phyloP scores from a whole-genome alignment of 345 rosid species.

The Carallia brachiata region DNA sequence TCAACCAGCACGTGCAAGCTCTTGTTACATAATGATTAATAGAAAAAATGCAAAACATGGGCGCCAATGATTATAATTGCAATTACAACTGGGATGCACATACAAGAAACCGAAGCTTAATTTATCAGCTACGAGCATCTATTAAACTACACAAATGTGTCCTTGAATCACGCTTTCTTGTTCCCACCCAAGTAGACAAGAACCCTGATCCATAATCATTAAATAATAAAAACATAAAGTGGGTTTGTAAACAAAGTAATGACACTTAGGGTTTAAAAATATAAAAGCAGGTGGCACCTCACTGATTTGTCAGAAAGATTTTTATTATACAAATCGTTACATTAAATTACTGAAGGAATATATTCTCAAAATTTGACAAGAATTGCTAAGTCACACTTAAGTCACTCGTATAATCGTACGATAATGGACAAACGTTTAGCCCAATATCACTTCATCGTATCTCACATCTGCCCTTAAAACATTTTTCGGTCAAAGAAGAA shows the following conservation, averaged over 20 bases:
- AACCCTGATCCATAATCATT: conserved; percentile 22
- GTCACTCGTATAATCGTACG: too few relatives aligned
- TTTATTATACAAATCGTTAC: too few relatives aligned
- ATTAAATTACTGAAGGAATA: too few relatives aligned
- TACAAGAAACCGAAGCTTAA: neutral
- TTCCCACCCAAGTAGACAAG: conserved; percentile 25
- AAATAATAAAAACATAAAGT: neutral
- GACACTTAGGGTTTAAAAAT: too few relatives aligned
- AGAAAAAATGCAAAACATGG: neutral
- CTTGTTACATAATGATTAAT: conserved; percentile 17
- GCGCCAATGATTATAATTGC: conserved; percentile 13
- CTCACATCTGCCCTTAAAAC: neutral
- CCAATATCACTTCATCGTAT: too few relatives aligned
- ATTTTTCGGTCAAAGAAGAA: conserved; percentile 18
- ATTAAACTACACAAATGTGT: neutral
- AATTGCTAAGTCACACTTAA: too few relatives aligned
- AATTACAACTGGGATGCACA: conserved; percentile 3
- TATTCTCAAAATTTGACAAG: too few relatives aligned
- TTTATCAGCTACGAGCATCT: neutral
- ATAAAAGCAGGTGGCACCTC: too few relatives aligned
- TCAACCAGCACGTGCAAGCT: conserved; percentile 34
- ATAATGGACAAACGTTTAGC: too few relatives aligned
- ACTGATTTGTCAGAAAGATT: too few relatives aligned
- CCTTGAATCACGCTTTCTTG: conserved; percentile 35
- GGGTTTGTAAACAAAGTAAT: neutral